phyloP scores from a whole-genome alignment of 495 filamentous ascomycete species.

The Opeltia flavorubescens region DNA sequence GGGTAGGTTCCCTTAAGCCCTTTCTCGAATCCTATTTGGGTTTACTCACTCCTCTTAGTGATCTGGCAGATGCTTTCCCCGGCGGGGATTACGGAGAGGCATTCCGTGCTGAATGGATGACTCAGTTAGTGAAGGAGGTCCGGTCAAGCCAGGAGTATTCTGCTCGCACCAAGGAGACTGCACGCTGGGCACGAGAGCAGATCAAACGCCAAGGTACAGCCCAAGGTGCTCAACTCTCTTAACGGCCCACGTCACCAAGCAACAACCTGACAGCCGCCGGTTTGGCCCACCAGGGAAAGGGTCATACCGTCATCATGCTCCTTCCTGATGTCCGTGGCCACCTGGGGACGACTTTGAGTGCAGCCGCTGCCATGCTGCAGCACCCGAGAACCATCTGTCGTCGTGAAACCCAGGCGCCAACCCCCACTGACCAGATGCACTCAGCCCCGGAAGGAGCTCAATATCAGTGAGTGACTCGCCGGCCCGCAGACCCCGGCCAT shows the following conservation, averaged over 20 bases:
- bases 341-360: too few species aligned
- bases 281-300: not conserved
- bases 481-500: constrained; percentile 2
- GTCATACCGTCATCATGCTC: not conserved
- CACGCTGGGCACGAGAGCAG: constrained; percentile 93
- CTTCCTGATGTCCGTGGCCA: not conserved
- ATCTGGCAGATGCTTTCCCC: constrained; percentile 87
- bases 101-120: constrained; percentile 87
- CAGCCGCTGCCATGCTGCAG: too few species aligned
- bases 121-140: constrained; percentile 71
- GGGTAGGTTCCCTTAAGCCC: constrained; percentile 44
- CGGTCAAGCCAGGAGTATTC: constrained; percentile 72
- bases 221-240: constrained; percentile 16
- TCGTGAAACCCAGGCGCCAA: too few species aligned
- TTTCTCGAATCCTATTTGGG: not conserved
- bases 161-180: constrained; percentile 75
- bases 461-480: too few species aligned
- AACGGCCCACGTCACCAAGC: not conserved
- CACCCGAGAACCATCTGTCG: too few species aligned
- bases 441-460: constrained; percentile 7
- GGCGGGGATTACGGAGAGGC: constrained; percentile 69
- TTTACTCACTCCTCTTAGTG: constrained; percentile 43
- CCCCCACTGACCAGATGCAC: not conserved
- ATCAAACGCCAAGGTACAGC: constrained; percentile 73
- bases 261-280: not conserved